Evolutionary conservation across 768 basidiomycete species (phyloP).

Genomic region (Panellus pusillus): DNA sequence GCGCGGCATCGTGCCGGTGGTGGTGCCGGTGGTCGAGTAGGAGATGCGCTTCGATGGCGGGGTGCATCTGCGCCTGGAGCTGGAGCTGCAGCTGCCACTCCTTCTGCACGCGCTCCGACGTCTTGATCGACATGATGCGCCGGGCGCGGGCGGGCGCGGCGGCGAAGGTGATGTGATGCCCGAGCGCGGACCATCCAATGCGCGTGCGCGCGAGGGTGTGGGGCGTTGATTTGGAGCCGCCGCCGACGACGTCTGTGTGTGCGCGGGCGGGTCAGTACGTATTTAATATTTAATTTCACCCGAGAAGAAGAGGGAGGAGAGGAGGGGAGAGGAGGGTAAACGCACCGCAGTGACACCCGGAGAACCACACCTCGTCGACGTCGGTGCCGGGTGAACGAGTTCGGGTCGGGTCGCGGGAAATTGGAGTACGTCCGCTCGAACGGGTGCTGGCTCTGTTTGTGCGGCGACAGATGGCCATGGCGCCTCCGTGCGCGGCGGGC

Average conservation of each 20-base stretch:
- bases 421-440: constrained; percentile 32
- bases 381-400: constrained; percentile 33
- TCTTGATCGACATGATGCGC: constrained; percentile 25
- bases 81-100: no score
- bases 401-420: constrained; percentile 10
- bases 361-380: constrained; percentile 38
- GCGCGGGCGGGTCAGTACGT: no score
- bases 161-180: no score
- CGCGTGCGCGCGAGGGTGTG: constrained; percentile 51
- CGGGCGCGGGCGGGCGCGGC: constrained; percentile 33
- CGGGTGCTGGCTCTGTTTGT: constrained; percentile 7
- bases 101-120: background rate
- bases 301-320: no score
- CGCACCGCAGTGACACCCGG: constrained; percentile 37
- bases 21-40: no score
- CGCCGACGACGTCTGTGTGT: no score
- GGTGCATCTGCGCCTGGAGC: background rate
- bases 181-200: constrained; percentile 69
- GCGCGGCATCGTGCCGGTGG: background rate
- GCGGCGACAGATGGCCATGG: no score
- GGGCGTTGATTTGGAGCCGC: constrained; percentile 43
- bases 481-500: no score
- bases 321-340: background rate
- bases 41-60: background rate
- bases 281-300: no score